These are phyloP conservation scores for Ilex asprella DNA, from an alignment of 257 asterid species.

Conservation along the genomic window DNA sequence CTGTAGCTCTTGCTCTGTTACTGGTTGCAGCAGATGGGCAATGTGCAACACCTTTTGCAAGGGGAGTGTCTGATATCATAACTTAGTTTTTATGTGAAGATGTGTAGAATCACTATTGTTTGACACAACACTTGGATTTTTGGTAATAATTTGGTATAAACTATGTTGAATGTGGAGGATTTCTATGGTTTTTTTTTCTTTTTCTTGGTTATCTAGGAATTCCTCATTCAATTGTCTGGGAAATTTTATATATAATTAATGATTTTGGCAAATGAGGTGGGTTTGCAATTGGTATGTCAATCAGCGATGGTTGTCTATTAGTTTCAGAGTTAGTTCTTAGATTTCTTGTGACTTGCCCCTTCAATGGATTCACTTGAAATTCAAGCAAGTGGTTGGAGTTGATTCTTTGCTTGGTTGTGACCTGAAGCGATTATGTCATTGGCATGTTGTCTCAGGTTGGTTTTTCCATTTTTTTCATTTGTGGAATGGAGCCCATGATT, in stretches of 20 bases:
- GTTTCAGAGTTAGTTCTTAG: not conserved
- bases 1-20: conserved; percentile 19
- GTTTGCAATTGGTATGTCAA: conserved; percentile 6
- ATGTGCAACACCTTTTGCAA: not conserved
- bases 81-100: no score
- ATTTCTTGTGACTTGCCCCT: not conserved
- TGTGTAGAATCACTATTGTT: not conserved
- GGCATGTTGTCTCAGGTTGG: not conserved
- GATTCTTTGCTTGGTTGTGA: not conserved
- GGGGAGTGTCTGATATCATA: not conserved
- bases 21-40: conserved; percentile 19
- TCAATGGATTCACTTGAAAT: not conserved
- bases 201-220: not conserved
- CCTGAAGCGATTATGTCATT: not conserved
- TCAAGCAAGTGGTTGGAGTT: not conserved
- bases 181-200: not conserved
- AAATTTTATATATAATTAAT: not conserved
- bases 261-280: not conserved
- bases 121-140: conserved; percentile 8
- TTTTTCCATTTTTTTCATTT: not conserved
- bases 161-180: conserved; percentile 6
- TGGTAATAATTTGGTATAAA: conserved; percentile 1
- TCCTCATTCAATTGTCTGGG: not conserved
- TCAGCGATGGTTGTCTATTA: conserved; percentile 7
- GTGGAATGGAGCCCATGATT: no score